Evolutionary conservation across 2,329 filamentous ascomycete genomes (phyloP).

Genomic region (Fusarium gaditjirri): DNA sequence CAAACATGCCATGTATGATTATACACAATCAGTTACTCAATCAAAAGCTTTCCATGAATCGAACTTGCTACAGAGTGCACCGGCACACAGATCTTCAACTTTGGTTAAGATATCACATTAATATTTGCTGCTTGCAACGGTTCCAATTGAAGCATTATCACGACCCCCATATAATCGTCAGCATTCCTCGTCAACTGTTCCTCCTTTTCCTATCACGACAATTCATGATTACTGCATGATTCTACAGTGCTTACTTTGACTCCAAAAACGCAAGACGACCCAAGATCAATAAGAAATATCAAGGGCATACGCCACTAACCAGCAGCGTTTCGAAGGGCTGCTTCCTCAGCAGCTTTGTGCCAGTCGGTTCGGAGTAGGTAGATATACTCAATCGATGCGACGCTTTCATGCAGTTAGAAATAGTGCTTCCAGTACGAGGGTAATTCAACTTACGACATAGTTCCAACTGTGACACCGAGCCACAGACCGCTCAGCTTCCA

Average conservation of each 20-base stretch:
- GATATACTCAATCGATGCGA: conserved; percentile 63
- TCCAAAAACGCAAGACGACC: background rate
- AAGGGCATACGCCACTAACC: conserved; percentile 44
- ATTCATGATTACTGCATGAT: background rate
- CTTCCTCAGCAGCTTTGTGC: conserved; percentile 64
- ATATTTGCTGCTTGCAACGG: background rate
- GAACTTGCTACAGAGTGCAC: background rate
- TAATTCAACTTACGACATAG: conserved; percentile 64
- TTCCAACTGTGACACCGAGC: conserved; percentile 79
- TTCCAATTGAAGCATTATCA: background rate
- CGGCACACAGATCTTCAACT: background rate
- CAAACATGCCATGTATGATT: conserved; percentile 33
- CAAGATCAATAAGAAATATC: background rate
- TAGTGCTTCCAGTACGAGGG: background rate
- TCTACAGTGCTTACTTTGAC: background rate
- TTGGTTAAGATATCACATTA: background rate
- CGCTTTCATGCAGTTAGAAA: conserved; percentile 51
- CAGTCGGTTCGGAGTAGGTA: conserved; percentile 65
- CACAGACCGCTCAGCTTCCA: conserved; percentile 87
- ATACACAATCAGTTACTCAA: conserved; percentile 10
- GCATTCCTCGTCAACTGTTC: background rate
- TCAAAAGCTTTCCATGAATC: background rate
- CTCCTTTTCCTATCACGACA: background rate
- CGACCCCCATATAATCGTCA: background rate
- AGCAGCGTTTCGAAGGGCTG: conserved; percentile 61